Percentiles rank a stretch among this genome's conserved stretches.
phyloP scores from a whole-genome alignment of 441 rosid genomes.

The Gossypium lobatum region DNA sequence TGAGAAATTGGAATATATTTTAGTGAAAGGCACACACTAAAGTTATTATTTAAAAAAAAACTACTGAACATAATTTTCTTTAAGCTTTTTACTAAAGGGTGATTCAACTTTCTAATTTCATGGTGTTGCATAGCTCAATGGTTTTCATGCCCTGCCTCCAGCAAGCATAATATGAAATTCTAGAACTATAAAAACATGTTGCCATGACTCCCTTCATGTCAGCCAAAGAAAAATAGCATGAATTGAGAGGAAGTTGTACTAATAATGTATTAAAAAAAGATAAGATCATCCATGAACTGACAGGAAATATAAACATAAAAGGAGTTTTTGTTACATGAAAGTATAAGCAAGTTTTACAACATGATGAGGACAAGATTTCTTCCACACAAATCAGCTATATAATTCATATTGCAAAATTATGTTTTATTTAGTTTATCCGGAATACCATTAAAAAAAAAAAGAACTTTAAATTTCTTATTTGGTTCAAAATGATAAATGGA shows the following conservation, averaged over 20 bases:
- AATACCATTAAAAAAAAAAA: neutral
- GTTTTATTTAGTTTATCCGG: neutral
- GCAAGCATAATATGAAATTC: neutral
- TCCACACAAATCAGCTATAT: neutral
- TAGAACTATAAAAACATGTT: neutral
- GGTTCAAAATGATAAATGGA: neutral
- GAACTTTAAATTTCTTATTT: neutral
- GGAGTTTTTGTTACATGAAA: neutral
- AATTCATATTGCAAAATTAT: constrained; percentile 1
- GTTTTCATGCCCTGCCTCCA: neutral
- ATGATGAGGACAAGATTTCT: neutral
- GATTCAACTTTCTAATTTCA: neutral
- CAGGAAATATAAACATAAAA: neutral
- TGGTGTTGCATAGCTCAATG: neutral
- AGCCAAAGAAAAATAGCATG: neutral
- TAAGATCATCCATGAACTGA: neutral
- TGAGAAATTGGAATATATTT: neutral
- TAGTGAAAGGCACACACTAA: neutral
- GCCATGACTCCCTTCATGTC: neutral
- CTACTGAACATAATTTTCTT: neutral
- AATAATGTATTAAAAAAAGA: neutral
- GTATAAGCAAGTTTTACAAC: neutral
- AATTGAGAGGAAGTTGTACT: neutral
- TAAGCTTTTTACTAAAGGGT: neutral
- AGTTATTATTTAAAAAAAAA: neutral